Evolutionary conservation across 139 green algal species (phyloP).

Genomic region (Desmodesmus armatus): DNA sequence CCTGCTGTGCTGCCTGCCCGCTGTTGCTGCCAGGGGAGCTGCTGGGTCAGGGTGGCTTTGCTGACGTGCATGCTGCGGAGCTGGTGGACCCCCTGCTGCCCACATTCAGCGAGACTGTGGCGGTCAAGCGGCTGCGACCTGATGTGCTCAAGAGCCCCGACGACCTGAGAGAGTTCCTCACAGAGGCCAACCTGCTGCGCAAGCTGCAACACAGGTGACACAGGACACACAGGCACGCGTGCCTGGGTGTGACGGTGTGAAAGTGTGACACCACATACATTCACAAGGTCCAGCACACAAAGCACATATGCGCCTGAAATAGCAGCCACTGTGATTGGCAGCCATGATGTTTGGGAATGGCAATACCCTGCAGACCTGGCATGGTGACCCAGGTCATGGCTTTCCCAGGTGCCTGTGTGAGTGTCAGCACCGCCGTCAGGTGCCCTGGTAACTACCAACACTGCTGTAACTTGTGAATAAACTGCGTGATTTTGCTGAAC

Average conservation of each 20-base stretch:
- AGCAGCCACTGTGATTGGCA: too few species aligned
- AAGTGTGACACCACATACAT: background rate
- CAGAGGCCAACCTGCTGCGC: constrained; percentile 73
- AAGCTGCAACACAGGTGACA: constrained; percentile 74
- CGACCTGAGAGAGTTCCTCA: constrained; percentile 77
- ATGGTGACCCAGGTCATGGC: too few species aligned
- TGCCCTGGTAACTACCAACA: too few species aligned
- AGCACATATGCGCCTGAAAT: too few species aligned
- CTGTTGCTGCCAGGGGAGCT: constrained; percentile 42
- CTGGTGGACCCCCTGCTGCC: constrained; percentile 14
- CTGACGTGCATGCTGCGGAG: constrained; percentile 56
- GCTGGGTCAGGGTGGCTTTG: constrained; percentile 71
- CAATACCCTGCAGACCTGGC: too few species aligned
- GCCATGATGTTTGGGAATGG: too few species aligned
- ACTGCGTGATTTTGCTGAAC: constrained; percentile 3
- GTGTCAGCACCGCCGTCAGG: too few species aligned
- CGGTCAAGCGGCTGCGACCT: constrained; percentile 74
- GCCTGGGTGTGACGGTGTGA: background rate
- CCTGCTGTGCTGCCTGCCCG: too few species aligned
- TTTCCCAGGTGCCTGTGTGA: too few species aligned
- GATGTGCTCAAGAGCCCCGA: constrained; percentile 67
- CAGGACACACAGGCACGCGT: too few species aligned
- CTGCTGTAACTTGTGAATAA: too few species aligned
- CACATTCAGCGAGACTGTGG: constrained; percentile 57
- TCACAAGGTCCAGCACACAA: background rate